phyloP scores from a whole-genome alignment of 495 filamentous ascomycete species.

The Lichina pygmaea region DNA sequence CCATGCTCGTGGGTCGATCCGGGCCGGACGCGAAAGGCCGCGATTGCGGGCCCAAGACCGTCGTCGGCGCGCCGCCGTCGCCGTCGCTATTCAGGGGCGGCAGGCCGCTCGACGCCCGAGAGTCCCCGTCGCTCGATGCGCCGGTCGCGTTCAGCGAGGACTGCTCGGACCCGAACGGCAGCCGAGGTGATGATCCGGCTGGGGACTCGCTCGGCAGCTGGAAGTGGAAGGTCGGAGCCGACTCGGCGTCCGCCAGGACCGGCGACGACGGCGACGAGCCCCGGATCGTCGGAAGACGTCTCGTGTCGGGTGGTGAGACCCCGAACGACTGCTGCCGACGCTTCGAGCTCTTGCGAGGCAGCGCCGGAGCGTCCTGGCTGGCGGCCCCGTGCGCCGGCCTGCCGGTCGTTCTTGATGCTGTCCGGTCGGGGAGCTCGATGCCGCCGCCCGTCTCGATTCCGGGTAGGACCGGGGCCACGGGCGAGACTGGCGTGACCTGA shows the following conservation, averaged over 20 bases:
- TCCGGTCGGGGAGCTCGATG: constrained; percentile 36
- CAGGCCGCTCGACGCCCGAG: constrained; percentile 1
- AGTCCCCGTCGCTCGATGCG: background rate
- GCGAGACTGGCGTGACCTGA: background rate
- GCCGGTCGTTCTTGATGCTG: constrained; percentile 29
- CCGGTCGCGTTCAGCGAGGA: constrained; percentile 1
- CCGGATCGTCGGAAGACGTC: background rate
- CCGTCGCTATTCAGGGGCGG: background rate
- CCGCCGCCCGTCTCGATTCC: constrained; percentile 31
- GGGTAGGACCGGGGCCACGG: constrained; percentile 24
- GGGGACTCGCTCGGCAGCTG: too few relatives aligned
- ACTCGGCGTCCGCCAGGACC: background rate
- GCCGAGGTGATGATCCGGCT: background rate
- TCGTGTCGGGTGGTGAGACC: background rate
- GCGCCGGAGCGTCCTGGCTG: constrained; percentile 15
- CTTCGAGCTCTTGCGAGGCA: constrained; percentile 37
- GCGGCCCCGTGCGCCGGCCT: constrained; percentile 11
- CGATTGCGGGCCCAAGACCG: background rate
- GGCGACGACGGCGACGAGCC: constrained; percentile 1
- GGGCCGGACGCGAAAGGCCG: background rate
- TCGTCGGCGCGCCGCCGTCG: background rate
- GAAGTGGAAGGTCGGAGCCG: constrained; percentile 1
- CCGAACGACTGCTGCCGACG: constrained; percentile 14
- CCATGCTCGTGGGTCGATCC: constrained; percentile 3
- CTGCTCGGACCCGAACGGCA: constrained; percentile 4